phyloP scores from a whole-genome alignment of 768 basidiomycete species.

The Leccinum boreale region DNA sequence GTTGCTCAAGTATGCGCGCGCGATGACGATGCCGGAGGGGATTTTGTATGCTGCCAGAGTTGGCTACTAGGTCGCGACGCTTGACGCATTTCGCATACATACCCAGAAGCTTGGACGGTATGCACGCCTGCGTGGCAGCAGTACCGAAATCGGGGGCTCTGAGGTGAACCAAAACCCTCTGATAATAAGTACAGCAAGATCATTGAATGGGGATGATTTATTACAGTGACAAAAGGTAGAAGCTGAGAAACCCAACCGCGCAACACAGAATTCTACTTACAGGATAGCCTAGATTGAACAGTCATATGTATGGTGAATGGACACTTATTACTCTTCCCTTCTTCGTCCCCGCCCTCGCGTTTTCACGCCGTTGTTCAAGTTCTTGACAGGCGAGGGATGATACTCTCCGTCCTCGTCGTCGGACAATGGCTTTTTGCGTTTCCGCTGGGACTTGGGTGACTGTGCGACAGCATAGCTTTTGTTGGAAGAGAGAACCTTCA shows the following conservation, averaged over 20 bases:
- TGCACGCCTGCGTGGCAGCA: background rate
- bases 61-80: slow-evolving; percentile 38
- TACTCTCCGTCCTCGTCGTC: slow-evolving; percentile 47
- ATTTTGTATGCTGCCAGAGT: slow-evolving; percentile 73
- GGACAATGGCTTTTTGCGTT: slow-evolving; percentile 29
- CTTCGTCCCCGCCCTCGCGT: slow-evolving; percentile 41
- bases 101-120: background rate
- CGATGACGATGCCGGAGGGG: slow-evolving; percentile 64
- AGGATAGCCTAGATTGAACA: background rate
- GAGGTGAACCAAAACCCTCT: background rate
- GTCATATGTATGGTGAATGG: background rate
- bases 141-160: background rate
- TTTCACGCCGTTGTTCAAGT: slow-evolving; percentile 36
- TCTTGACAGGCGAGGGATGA: slow-evolving; percentile 42
- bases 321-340: slow-evolving; percentile 1
- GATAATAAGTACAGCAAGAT: background rate
- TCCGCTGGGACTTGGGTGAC: slow-evolving; percentile 24
- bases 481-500: slow-evolving; percentile 27
- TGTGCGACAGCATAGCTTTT: slow-evolving; percentile 10
- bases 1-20: slow-evolving; percentile 80
- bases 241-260: background rate
- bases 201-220: background rate
- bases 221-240: background rate
- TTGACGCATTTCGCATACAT: background rate
- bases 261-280: background rate